Evolutionary conservation across 192 early-diverging fungal genomes (phyloP), one percentile per base, ranked within the genome.

Genomic region (Backusella sp.): DNA sequence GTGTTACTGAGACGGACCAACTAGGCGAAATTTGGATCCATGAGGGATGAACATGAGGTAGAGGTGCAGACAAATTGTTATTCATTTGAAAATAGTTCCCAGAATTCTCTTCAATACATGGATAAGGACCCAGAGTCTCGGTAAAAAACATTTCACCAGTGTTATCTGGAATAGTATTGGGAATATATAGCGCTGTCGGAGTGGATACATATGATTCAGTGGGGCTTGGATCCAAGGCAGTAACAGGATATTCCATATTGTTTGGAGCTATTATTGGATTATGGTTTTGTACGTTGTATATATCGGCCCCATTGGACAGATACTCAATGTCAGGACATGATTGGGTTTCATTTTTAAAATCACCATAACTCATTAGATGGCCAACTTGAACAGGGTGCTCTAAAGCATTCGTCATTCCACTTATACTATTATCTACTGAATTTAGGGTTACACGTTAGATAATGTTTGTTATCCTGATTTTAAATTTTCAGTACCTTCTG

Each of bases 161-260:
- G 9, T 28, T 8, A 28, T 26, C 11, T 12, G 26, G 3, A 62
- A 26, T 14, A 4, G 12, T 62, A 62, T 62, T 23, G 4, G 56
- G 23, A 28, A 62, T 62, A 62, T 62, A 62, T 62, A 62, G 12
- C 26, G 56, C 56, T 28, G 21, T 11, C 56, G 56, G 56, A 62
- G 56, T 62, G 12, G 56, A 28, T 62, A 62, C 56, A 62, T 23
- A 62, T 12, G 56, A 62, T 62, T 62, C 56, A 62, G 56, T 62
- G 2, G 56, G 56, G 56, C 56, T 62, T 62, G 56, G 56, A 62
- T 62, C 56, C 56, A 62, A 62, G 56, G 23, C 56, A 62, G 56
- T 9, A 62, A 28, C 56, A 62, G 56, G 56, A 28, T 62, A 62
- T 14, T 28, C 56, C 4, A 14, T 23, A 28, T 28, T 23, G 21